Evolutionary conservation across 768 basidiomycete genomes (phyloP).

Genomic region (Termitomyces sp.): DNA sequence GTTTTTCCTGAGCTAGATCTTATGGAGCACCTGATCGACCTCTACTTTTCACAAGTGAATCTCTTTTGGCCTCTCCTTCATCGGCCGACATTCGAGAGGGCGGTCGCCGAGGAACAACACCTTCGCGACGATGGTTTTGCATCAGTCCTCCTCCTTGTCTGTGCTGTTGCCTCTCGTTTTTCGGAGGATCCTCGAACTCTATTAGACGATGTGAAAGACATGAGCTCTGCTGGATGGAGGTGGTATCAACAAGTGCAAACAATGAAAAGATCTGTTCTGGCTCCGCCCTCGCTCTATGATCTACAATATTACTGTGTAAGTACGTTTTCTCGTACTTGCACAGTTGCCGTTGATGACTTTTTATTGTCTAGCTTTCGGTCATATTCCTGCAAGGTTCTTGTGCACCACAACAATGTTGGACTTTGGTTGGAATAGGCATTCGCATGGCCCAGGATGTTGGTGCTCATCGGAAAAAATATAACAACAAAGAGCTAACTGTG

Average conservation of each 20-base stretch:
- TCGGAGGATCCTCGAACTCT: slow-evolving; percentile 53
- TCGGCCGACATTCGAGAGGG: slow-evolving; percentile 57
- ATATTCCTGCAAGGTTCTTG: slow-evolving; percentile 52
- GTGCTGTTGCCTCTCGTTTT: slow-evolving; percentile 60
- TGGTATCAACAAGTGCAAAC: slow-evolving; percentile 68
- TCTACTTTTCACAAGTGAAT: slow-evolving; percentile 61
- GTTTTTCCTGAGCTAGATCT: slow-evolving; percentile 50
- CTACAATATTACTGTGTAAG: slow-evolving; percentile 62
- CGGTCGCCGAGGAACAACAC: slow-evolving; percentile 44
- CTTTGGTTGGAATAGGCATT: slow-evolving; percentile 64
- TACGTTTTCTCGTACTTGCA: slow-evolving; percentile 3
- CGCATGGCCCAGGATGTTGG: slow-evolving; percentile 77
- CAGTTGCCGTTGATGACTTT: not conserved
- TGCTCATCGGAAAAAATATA: slow-evolving; percentile 47
- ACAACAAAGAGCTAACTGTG: slow-evolving; percentile 28
- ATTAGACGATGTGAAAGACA: slow-evolving; percentile 29
- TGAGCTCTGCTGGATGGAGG: slow-evolving; percentile 55
- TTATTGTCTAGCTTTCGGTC: slow-evolving; percentile 39
- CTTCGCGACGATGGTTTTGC: slow-evolving; percentile 47
- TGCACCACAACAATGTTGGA: slow-evolving; percentile 64
- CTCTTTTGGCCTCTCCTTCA: slow-evolving; percentile 67
- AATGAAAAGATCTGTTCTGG: slow-evolving; percentile 56
- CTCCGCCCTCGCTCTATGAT: slow-evolving; percentile 65
- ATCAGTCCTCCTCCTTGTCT: slow-evolving; percentile 59
- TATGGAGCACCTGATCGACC: slow-evolving; percentile 43